These are phyloP conservation scores for Solanum etuberosum DNA, from an alignment of 257 asterid species.

Conservation along the genomic window DNA sequence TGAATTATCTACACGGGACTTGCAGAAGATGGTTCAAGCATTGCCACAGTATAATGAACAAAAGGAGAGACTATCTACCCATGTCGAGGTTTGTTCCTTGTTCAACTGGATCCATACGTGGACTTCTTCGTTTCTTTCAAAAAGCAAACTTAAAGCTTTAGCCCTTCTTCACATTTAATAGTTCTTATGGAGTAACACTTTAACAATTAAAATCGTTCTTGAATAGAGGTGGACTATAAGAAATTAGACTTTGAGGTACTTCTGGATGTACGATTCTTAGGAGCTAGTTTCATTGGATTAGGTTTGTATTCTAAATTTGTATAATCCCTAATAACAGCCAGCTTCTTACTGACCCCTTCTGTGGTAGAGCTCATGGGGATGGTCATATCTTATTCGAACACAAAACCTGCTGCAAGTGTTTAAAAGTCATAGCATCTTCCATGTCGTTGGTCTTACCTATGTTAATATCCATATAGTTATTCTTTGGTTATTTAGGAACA, in stretches of 20 bases:
- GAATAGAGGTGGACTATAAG: neutral
- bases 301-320: neutral
- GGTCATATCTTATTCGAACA: neutral
- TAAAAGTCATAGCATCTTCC: neutral
- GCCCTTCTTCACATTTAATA: neutral
- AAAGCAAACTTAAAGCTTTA: neutral
- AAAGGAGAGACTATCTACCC: constrained; percentile 85
- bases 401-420: neutral
- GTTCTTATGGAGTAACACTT: neutral
- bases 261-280: neutral
- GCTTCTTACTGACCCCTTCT: neutral
- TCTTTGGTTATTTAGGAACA: neutral
- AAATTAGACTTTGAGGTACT: neutral
- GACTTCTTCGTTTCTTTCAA: neutral
- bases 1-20: constrained; percentile 85
- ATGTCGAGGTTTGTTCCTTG: constrained; percentile 67
- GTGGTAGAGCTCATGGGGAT: neutral
- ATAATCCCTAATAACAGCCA: neutral
- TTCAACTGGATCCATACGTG: constrained; percentile 2
- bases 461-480: neutral
- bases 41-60: constrained; percentile 90
- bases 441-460: neutral
- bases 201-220: neutral
- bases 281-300: neutral
- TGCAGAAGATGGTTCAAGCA: constrained; percentile 98